Evolutionary conservation across 2,329 filamentous ascomycete genomes (phyloP).

Genomic region (Teratosphaeria gauchensis): DNA sequence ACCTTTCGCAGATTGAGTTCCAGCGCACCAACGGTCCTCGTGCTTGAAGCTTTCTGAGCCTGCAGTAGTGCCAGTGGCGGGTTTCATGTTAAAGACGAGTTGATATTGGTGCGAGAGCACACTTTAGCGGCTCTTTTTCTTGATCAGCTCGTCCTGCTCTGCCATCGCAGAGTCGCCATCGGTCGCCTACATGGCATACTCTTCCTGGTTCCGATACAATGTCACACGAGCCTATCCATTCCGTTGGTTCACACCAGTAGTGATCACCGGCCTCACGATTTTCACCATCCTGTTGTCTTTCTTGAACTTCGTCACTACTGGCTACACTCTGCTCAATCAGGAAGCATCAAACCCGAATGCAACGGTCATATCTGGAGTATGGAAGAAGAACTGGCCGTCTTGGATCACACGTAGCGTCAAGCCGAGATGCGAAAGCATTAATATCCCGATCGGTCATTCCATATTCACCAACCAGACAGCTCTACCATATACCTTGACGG

Average conservation of each 20-base stretch:
- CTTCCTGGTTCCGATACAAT: slow-evolving; percentile 5
- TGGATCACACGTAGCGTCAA: background rate
- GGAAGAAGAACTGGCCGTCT: background rate
- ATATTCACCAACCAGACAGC: slow-evolving; percentile 12
- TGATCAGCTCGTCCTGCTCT: too few species aligned
- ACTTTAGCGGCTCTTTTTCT: too few species aligned
- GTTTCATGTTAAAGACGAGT: too few species aligned
- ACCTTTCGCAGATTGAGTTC: too few species aligned
- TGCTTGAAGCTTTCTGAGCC: too few species aligned
- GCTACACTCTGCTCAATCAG: too few species aligned
- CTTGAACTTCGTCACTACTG: too few species aligned
- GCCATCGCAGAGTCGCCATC: too few species aligned
- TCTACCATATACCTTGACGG: slow-evolving; percentile 8
- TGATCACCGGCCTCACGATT: slow-evolving; percentile 3
- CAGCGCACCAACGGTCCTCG: too few species aligned
- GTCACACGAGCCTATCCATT: slow-evolving; percentile 8
- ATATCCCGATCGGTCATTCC: slow-evolving; percentile 3
- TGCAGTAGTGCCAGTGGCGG: too few species aligned
- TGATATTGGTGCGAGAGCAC: too few species aligned
- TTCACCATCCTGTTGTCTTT: background rate
- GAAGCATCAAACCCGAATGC: too few species aligned
- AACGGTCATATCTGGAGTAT: background rate
- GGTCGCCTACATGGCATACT: background rate
- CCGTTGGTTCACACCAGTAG: slow-evolving; percentile 9
- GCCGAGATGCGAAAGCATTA: slow-evolving; percentile 6